A percentile compares a stretch with the other conserved stretches of the same genome.
Conservation (phyloP, 345 rosid species). For the Clarkia xantiana region DNA sequence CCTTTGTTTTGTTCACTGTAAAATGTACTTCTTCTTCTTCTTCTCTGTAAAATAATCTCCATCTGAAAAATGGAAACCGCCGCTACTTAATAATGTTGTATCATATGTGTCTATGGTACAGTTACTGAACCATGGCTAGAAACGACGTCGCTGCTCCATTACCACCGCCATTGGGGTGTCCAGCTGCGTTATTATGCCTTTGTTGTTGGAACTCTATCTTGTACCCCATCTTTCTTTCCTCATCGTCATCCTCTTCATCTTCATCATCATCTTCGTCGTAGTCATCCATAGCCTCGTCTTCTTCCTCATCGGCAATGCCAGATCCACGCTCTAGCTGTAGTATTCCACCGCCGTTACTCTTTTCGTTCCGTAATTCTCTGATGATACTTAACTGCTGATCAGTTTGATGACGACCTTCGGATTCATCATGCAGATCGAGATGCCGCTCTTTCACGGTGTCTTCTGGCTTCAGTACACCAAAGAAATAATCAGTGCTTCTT, state of each 20-base stretch:
- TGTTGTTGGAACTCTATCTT: conserved; percentile 8
- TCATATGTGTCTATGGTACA: too few relatives aligned
- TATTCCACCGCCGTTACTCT: not conserved
- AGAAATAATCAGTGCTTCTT: conserved; percentile 11
- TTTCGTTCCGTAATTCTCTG: conserved; percentile 4
- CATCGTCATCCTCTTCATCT: conserved; percentile 7
- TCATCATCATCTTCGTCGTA: conserved; percentile 7
- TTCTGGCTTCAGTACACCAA: conserved; percentile 18
- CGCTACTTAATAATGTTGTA: too few relatives aligned
- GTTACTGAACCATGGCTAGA: conserved; percentile 11
- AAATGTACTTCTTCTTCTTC: too few relatives aligned
- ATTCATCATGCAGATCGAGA: not conserved
- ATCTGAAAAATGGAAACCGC: too few relatives aligned
- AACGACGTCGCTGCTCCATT: conserved; percentile 8
- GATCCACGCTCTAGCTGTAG: not conserved
- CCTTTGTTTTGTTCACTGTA: too few relatives aligned
- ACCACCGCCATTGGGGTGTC: conserved; percentile 5
- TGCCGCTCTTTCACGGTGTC: conserved; percentile 18
- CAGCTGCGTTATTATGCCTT: not conserved
- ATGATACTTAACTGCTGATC: not conserved
- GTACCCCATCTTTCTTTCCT: conserved; percentile 4
- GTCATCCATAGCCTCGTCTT: conserved; percentile 6
- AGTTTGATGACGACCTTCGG: too few relatives aligned
- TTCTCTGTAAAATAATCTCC: too few relatives aligned
- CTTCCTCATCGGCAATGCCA: conserved; percentile 1